These are phyloP conservation scores for Metschnikowia picachoensis DNA, from an alignment of 805 yeast genomes.

Conservation along the genomic window DNA sequence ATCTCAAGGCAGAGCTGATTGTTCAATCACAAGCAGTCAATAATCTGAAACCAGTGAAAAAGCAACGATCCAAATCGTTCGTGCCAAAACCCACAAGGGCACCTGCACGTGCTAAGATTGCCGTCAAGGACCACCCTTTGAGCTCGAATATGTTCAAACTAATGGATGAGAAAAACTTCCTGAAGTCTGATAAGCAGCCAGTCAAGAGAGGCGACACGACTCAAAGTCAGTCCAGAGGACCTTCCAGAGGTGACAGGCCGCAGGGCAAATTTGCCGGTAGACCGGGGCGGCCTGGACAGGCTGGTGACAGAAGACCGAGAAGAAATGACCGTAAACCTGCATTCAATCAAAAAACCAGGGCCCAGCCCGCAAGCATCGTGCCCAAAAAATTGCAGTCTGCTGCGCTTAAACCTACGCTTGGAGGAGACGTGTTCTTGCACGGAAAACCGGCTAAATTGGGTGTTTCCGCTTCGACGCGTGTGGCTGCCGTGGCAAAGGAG, in stretches of 20 bases:
- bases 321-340: neutral
- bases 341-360: neutral
- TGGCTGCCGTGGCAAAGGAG: constrained; percentile 40
- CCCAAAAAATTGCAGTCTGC: constrained; percentile 14
- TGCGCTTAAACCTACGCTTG: constrained; percentile 20
- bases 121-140: constrained; percentile 20
- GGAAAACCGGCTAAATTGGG: constrained; percentile 28
- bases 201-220: neutral
- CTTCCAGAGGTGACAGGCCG: neutral
- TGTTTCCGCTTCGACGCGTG: constrained; percentile 27
- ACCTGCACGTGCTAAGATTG: constrained; percentile 6
- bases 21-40: neutral
- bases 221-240: neutral
- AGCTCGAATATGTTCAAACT: constrained; percentile 15
- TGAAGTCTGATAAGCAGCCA: neutral
- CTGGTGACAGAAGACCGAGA: neutral
- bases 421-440: constrained; percentile 32
- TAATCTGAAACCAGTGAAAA: neutral
- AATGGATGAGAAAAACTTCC: constrained; percentile 8
- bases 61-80: neutral
- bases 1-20: constrained; percentile 15
- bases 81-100: neutral
- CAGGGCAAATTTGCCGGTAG: neutral
- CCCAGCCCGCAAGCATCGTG: constrained; percentile 10
- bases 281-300: neutral